A percentile compares a stretch with the other conserved stretches of the same genome.
These are phyloP conservation scores for Starmera caribaea DNA, from an alignment of 805 yeast genomes.

Conservation along the genomic window DNA sequence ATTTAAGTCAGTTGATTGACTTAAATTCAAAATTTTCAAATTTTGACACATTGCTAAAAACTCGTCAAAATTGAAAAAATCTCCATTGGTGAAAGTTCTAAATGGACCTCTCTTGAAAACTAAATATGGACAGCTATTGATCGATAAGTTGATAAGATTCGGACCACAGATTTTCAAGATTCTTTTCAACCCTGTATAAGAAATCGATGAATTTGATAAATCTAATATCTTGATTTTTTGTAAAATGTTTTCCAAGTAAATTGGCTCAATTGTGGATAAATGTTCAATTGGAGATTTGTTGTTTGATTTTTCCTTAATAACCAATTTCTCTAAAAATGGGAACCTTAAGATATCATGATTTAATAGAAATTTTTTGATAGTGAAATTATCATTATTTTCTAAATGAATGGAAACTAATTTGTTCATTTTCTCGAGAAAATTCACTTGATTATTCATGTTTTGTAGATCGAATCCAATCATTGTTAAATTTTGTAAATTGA, in stretches of 20 bases:
- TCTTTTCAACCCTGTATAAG: conserved; percentile 12
- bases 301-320: conserved; percentile 7
- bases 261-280: conserved; percentile 5
- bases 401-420: conserved; percentile 9
- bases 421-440: conserved; percentile 9
- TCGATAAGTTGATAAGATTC: conserved; percentile 6
- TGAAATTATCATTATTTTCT: conserved; percentile 14
- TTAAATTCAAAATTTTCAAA: conserved; percentile 10
- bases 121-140: conserved; percentile 15
- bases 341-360: conserved; percentile 10
- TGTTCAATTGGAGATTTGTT: conserved; percentile 10
- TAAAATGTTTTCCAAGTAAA: conserved; percentile 10
- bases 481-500: conserved; percentile 9
- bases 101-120: conserved; percentile 10
- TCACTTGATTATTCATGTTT: no score
- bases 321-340: conserved; percentile 7
- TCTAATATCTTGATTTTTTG: conserved; percentile 8
- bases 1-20: conserved; percentile 15
- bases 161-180: conserved; percentile 8
- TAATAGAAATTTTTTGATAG: conserved; percentile 9
- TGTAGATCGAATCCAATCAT: conserved; percentile 15
- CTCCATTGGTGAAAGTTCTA: conserved; percentile 5
- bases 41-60: conserved; percentile 9
- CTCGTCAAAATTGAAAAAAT: conserved; percentile 13
- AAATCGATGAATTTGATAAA: conserved; percentile 16